phyloP scores from a whole-genome alignment of 768 basidiomycete species.

The Boletus barrowsii region DNA sequence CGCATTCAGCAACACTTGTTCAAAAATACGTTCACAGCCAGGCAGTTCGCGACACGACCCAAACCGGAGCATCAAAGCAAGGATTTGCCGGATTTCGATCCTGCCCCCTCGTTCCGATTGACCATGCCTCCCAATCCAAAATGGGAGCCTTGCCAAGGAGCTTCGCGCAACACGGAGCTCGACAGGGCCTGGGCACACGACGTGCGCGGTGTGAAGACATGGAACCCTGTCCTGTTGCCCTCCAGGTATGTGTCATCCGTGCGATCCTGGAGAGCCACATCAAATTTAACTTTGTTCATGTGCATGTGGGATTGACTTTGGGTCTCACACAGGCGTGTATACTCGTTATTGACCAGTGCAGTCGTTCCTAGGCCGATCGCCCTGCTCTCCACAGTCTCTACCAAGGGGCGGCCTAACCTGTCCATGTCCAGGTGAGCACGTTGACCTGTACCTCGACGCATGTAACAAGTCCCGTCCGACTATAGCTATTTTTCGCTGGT shows the following conservation, averaged over 20 bases:
- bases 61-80: neutral
- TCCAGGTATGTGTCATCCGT: constrained; percentile 25
- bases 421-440: constrained; percentile 60
- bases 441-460: neutral
- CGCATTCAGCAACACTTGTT: neutral
- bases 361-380: constrained; percentile 62
- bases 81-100: constrained; percentile 19
- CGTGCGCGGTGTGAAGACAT: constrained; percentile 38
- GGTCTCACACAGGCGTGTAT: constrained; percentile 31
- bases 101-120: constrained; percentile 31
- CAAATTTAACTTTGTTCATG: constrained; percentile 16
- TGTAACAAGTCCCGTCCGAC: constrained; percentile 6
- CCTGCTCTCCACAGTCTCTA: constrained; percentile 59
- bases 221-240: constrained; percentile 36
- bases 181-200: constrained; percentile 31
- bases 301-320: constrained; percentile 23
- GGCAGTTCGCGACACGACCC: constrained; percentile 3
- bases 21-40: constrained; percentile 1
- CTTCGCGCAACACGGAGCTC: constrained; percentile 16
- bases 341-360: constrained; percentile 54
- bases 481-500: constrained; percentile 64
- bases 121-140: constrained; percentile 38
- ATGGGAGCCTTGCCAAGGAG: constrained; percentile 45
- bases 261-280: constrained; percentile 7
- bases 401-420: constrained; percentile 52